Conservation (phyloP, 257 asterid species). For the Plantago ovata region DNA sequence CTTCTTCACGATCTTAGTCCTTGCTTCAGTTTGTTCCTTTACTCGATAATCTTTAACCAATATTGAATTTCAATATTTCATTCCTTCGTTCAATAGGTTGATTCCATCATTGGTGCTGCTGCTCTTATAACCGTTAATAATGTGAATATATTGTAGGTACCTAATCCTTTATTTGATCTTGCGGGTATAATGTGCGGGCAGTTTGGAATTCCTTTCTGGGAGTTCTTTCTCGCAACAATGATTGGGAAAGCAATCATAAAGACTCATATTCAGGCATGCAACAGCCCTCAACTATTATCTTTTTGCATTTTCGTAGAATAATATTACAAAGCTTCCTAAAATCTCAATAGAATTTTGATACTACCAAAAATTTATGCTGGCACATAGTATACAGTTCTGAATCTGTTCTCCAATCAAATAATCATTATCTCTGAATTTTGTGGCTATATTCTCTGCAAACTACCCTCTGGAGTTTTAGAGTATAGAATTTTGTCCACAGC, state of each 20-base stretch:
- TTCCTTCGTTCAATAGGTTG: background rate
- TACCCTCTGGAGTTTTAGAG: too few species aligned
- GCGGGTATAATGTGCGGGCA: constrained; percentile 99
- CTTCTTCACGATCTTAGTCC: constrained; percentile 64
- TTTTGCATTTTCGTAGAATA: constrained; percentile 3
- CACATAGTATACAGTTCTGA: too few species aligned
- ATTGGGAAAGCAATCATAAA: constrained; percentile 88
- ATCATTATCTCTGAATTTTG: too few species aligned
- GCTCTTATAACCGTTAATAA: background rate
- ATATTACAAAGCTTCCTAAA: too few species aligned
- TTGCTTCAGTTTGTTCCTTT: constrained; percentile 64
- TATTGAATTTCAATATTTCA: background rate
- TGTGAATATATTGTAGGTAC: constrained; percentile 48
- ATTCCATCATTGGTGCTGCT: background rate
- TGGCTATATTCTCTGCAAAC: too few species aligned
- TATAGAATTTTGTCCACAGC: too few species aligned
- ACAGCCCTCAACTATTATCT: background rate
- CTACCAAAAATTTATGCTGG: too few species aligned
- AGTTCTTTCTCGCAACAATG: constrained; percentile 80
- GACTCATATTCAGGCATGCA: constrained; percentile 84
- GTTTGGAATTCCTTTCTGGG: constrained; percentile 88
- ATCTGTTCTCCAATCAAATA: too few species aligned
- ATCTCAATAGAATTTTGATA: too few species aligned
- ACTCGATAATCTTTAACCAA: constrained; percentile 10
- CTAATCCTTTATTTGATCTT: constrained; percentile 93